Base-by-base conservation (phyloP, 2,329 filamentous ascomycete genomes). In the Elsinoe perseae region DNA sequence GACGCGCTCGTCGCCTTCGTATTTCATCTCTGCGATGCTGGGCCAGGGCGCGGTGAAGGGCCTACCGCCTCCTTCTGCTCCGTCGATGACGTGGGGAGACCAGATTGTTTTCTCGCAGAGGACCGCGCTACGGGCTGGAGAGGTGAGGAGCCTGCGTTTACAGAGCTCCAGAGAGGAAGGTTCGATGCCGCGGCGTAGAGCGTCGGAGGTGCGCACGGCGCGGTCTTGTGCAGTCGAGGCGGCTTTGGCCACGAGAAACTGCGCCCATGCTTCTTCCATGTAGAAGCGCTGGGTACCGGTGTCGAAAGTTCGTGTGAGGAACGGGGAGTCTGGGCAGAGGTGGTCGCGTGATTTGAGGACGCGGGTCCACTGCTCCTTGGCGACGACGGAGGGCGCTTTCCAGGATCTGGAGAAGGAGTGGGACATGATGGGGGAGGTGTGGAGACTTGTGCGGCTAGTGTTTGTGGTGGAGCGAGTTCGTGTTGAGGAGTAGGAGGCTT, bases 1-100 rank as follows among this genome's bases (percentile, higher is more conserved):
- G 12, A 74, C 72, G 9, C 75, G 70, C 28, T 74, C 73, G 38
- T 75, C 71, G 0, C 75, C 75, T 59, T 77, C 74, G 68, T 74
- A 76, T 59, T 73, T 73, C 64, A 72, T 64, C 64, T 77, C 74
- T 9, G 68, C 62, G 4, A 62, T 42, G 9, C 63, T 62, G 0
- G 74, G 75, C 72, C 72, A 77, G 1, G 68, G 66, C 0, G 73
- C 68, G 28, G 73, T 61, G 52, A 69, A 65, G 2, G 36, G 18
- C 16, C 42, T 30, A 25, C 54, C n/a, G n/a, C n/a, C 38, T 25
- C 21, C 64, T 43, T 70, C 69, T 12, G 64, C n/a, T n/a, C n/a
- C n/a, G n/a, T n/a, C n/a, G n/a, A n/a, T n/a, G n/a, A n/a, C 64
- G 27, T 65, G 64, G 36, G 58, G 18, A 65, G 68, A 70, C 44